Conservation (phyloP, 2,329 filamentous ascomycete species). For the Trichoderma brevicompactum region DNA sequence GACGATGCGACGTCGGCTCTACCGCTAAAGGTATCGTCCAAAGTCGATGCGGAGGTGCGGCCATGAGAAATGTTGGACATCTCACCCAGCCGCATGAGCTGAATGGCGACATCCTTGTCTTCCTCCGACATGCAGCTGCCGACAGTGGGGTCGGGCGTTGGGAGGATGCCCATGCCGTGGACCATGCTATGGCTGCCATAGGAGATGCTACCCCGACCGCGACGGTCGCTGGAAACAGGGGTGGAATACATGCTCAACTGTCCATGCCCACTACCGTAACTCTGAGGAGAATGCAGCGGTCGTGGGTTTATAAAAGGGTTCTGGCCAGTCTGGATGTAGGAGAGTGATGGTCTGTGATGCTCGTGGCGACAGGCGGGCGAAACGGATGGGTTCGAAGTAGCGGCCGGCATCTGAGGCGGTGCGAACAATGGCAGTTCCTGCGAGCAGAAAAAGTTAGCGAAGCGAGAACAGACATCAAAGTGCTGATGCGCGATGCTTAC, state of each 20-base stretch:
- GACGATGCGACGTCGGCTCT: constrained; percentile 84
- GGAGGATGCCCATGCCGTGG: constrained; percentile 63
- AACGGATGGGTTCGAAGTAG: constrained; percentile 95
- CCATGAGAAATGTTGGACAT: constrained; percentile 92
- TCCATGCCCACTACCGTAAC: constrained; percentile 58
- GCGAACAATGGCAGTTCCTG: constrained; percentile 96
- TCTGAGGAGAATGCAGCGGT: constrained; percentile 82
- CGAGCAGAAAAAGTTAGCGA: constrained; percentile 40
- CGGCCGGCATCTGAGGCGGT: constrained; percentile 89
- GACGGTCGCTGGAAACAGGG: constrained; percentile 64
- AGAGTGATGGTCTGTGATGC: constrained; percentile 68
- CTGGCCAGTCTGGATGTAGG: constrained; percentile 75
- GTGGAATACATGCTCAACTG: constrained; percentile 66
- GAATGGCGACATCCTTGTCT: constrained; percentile 88
- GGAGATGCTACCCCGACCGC: constrained; percentile 66
- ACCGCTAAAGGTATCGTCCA: constrained; percentile 92
- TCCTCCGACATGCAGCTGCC: constrained; percentile 97
- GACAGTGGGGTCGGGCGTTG: constrained; percentile 95
- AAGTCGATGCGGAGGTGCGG: constrained; percentile 87
- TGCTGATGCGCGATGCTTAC: constrained; percentile 61
- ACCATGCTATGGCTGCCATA: constrained; percentile 53
- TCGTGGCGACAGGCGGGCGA: constrained; percentile 85
- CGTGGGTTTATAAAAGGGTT: constrained; percentile 80
- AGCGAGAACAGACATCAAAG: constrained; percentile 22
- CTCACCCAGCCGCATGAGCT: constrained; percentile 94